Evolutionary conservation across 805 yeast species (phyloP).

Genomic region (Candida argentea): DNA sequence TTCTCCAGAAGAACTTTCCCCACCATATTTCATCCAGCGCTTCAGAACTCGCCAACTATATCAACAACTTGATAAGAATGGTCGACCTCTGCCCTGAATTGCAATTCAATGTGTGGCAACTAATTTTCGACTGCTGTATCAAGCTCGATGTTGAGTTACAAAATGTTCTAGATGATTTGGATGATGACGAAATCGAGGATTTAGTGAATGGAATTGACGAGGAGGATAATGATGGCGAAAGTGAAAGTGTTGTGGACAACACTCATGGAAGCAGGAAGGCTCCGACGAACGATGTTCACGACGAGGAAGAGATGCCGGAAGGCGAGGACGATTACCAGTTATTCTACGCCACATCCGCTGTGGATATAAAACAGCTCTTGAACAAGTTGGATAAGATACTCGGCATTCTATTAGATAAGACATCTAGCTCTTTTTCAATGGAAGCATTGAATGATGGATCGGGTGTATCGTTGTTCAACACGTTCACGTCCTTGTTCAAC

Average conservation of each 20-base stretch:
- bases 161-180: conserved; percentile 76
- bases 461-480: conserved; percentile 61
- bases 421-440: conserved; percentile 39
- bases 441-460: conserved; percentile 48
- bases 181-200: conserved; percentile 55
- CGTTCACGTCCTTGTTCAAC: conserved; percentile 66
- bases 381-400: conserved; percentile 66
- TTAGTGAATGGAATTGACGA: conserved; percentile 36
- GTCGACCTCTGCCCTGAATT: conserved; percentile 68
- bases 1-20: conserved; percentile 59
- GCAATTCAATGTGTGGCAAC: conserved; percentile 66
- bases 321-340: conserved; percentile 38
- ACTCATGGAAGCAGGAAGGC: conserved; percentile 20
- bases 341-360: conserved; percentile 30
- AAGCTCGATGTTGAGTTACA: conserved; percentile 88
- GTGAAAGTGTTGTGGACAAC: conserved; percentile 14
- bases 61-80: conserved; percentile 50
- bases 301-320: conserved; percentile 16
- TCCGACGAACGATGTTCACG: conserved; percentile 22
- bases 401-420: conserved; percentile 41
- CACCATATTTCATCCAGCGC: conserved; percentile 57
- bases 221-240: conserved; percentile 16
- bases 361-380: conserved; percentile 43
- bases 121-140: conserved; percentile 69
- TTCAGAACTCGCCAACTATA: conserved; percentile 48